These are phyloP conservation scores for Hordeum pubiflorum DNA, from an alignment of 202 grass and related monocot genomes.

Conservation along the genomic window DNA sequence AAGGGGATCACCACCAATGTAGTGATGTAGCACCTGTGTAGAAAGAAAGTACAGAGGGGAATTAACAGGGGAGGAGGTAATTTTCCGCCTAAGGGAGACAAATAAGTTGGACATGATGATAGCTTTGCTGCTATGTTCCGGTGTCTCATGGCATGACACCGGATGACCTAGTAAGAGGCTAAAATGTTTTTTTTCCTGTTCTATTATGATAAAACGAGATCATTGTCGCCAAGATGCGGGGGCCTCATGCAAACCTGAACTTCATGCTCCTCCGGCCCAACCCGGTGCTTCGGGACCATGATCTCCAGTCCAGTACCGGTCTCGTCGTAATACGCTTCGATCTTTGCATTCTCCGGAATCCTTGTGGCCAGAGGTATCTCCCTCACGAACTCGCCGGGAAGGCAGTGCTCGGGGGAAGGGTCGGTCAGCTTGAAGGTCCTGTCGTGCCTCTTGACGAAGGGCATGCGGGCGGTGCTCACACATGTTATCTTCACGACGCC, in stretches of 20 bases:
- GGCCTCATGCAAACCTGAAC: slow-evolving; percentile 74
- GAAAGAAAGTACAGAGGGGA: slow-evolving; percentile 23
- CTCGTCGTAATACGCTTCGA: slow-evolving; percentile 69
- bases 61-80: slow-evolving; percentile 16
- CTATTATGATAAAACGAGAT: slow-evolving; percentile 59
- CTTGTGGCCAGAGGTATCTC: slow-evolving; percentile 63
- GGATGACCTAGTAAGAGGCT: slow-evolving; percentile 23
- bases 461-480: slow-evolving; percentile 52
- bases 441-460: slow-evolving; percentile 46
- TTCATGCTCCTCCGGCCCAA: slow-evolving; percentile 68
- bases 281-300: slow-evolving; percentile 59
- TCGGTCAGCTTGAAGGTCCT: slow-evolving; percentile 58
- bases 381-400: slow-evolving; percentile 50
- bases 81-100: slow-evolving; percentile 22
- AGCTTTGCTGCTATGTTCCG: not conserved
- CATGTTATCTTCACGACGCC: slow-evolving; percentile 66
- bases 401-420: slow-evolving; percentile 62
- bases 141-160: slow-evolving; percentile 18
- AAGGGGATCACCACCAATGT: slow-evolving; percentile 35
- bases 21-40: slow-evolving; percentile 12
- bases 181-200: slow-evolving; percentile 17
- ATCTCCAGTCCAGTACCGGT: slow-evolving; percentile 58
- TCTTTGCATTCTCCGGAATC: slow-evolving; percentile 62
- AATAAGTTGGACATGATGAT: slow-evolving; percentile 2
- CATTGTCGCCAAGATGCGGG: slow-evolving; percentile 47